Conservation (phyloP, 2,329 filamentous ascomycete species). For the Domatiomyces globalis region DNA sequence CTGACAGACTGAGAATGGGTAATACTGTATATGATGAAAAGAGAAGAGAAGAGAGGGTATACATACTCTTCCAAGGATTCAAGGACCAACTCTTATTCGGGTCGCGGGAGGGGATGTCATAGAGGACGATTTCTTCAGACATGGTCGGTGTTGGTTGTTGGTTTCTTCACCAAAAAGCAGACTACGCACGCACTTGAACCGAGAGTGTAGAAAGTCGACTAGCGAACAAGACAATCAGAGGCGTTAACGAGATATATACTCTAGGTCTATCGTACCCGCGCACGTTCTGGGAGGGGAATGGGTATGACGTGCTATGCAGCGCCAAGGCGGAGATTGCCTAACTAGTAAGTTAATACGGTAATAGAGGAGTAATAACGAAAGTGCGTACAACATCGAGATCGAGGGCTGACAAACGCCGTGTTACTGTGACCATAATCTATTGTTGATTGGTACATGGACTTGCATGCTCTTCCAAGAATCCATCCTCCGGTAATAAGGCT, state of each 20-base stretch:
- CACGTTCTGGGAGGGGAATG: too few relatives aligned
- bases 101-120: conserved; percentile 46
- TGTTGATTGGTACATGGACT: not conserved
- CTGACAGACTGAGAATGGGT: not conserved
- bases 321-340: too few relatives aligned
- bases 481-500: not conserved
- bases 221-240: too few relatives aligned
- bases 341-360: too few relatives aligned
- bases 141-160: conserved; percentile 1
- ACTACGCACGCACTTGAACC: not conserved
- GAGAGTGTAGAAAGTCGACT: too few relatives aligned
- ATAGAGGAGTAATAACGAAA: too few relatives aligned
- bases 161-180: not conserved
- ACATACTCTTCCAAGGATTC: conserved; percentile 58
- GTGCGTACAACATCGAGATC: too few relatives aligned
- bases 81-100: conserved; percentile 44
- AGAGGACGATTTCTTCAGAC: conserved; percentile 37
- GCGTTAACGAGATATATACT: too few relatives aligned
- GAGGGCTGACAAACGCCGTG: too few relatives aligned
- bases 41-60: too few relatives aligned
- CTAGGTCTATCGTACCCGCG: too few relatives aligned
- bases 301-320: too few relatives aligned
- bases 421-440: not conserved
- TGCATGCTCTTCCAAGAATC: not conserved
- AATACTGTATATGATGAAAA: not conserved